These are phyloP conservation scores for Trichosporon inkin DNA, from an alignment of 1,284 basidiomycete genomes.

Conservation along the genomic window DNA sequence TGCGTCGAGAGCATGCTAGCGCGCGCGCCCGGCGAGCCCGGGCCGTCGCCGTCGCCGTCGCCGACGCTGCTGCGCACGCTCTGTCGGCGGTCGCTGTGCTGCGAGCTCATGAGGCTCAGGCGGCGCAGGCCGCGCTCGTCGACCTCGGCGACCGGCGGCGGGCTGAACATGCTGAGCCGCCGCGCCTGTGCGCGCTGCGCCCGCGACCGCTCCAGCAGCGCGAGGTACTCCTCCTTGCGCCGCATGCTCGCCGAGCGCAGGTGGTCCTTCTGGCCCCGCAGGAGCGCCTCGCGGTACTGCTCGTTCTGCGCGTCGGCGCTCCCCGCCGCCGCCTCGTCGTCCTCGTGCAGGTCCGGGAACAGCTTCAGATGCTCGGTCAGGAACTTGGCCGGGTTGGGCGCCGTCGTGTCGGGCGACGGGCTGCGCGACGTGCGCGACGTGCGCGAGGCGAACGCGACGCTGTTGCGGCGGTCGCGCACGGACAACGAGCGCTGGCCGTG, in stretches of 20 bases:
- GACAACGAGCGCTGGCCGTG: background rate
- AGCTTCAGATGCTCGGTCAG: conserved; percentile 4
- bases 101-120: conserved; percentile 6
- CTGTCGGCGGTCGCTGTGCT: background rate
- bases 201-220: background rate
- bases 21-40: background rate
- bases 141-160: conserved; percentile 2
- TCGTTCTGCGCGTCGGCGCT: conserved; percentile 3
- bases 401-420: background rate
- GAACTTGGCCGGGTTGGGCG: conserved; percentile 5
- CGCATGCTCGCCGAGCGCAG: background rate
- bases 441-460: background rate
- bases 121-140: conserved; percentile 4
- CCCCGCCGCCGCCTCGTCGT: background rate
- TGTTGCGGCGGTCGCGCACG: background rate
- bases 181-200: background rate
- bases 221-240: conserved; percentile 1
- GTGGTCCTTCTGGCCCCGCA: conserved; percentile 5
- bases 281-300: background rate
- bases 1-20: background rate
- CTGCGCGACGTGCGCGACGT: background rate
- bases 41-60: too few relatives aligned
- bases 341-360: conserved; percentile 6
- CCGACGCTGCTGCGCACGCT: background rate
- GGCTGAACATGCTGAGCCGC: background rate